Conservation (phyloP, 139 green algal species). For the Cymbomonas tetramitiformis region DNA sequence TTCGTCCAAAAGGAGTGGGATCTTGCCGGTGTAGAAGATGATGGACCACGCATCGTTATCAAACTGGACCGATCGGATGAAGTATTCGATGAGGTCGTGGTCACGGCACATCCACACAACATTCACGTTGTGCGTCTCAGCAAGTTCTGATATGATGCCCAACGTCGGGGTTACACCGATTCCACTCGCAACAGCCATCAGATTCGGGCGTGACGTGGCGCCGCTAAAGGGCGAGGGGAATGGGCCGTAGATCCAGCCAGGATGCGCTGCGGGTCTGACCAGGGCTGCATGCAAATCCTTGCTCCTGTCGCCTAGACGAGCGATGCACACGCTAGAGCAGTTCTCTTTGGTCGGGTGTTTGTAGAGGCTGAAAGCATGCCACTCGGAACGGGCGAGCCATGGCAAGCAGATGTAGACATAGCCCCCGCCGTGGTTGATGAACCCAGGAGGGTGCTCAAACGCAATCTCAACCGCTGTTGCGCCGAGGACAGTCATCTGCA, state of each 20-base stretch:
- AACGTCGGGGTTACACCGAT: conserved; percentile 14
- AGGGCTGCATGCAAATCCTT: not conserved
- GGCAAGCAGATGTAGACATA: conserved; percentile 6
- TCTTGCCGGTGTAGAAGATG: conserved; percentile 14
- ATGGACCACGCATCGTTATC: not conserved
- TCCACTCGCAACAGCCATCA: conserved; percentile 1
- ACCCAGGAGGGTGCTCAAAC: conserved; percentile 6
- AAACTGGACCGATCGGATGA: not conserved
- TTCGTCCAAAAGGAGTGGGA: not conserved
- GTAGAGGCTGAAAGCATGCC: conserved; percentile 8
- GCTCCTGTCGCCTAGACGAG: not conserved
- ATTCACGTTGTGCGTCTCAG: not conserved
- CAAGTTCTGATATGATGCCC: not conserved
- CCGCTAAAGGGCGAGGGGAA: not conserved
- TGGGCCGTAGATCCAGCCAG: not conserved
- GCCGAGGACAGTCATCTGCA: not conserved
- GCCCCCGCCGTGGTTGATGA: not conserved
- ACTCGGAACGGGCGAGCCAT: not conserved
- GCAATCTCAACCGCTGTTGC: not conserved
- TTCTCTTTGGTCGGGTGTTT: conserved; percentile 2
- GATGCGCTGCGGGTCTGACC: not conserved
- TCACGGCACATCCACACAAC: conserved; percentile 8
- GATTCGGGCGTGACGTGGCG: not conserved
- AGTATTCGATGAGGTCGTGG: conserved; percentile 1
- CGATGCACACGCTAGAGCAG: conserved; percentile 4